Conservation (phyloP, 2,329 filamentous ascomycete genomes). For the Orbilia javanica region DNA sequence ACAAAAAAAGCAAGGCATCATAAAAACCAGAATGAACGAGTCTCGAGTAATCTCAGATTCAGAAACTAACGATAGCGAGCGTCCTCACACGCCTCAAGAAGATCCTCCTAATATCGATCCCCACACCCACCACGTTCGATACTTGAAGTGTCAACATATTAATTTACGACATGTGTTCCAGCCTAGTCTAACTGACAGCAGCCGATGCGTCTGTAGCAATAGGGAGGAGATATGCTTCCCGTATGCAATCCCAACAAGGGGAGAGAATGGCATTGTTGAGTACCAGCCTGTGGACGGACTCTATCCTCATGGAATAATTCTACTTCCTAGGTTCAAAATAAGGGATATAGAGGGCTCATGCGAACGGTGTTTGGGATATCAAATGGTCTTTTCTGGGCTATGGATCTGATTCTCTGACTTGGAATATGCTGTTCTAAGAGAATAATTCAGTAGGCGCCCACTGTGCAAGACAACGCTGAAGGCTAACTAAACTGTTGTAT, state of each 20-base stretch:
- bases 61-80: background rate
- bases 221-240: slow-evolving; percentile 28
- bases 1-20: background rate
- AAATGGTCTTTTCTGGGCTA: background rate
- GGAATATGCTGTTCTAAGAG: background rate
- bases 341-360: slow-evolving; percentile 27
- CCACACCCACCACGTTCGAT: slow-evolving; percentile 36
- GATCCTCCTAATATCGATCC: slow-evolving; percentile 8
- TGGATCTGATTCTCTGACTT: background rate
- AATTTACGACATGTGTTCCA: slow-evolving; percentile 18
- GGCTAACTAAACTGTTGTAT: slow-evolving; percentile 39
- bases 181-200: slow-evolving; percentile 1
- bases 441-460: too few relatives aligned
- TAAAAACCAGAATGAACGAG: background rate
- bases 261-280: background rate
- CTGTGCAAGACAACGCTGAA: too few relatives aligned
- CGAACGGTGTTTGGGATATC: slow-evolving; percentile 13
- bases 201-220: slow-evolving; percentile 20
- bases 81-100: background rate
- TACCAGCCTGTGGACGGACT: slow-evolving; percentile 1
- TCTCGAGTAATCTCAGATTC: too few relatives aligned
- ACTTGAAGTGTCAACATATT: slow-evolving; percentile 12
- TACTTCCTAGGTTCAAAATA: slow-evolving; percentile 26
- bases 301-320: slow-evolving; percentile 5
- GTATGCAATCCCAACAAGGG: background rate